Conservation (phyloP, 1,284 basidiomycete species). For the Sanguinoderma infundibulare region DNA sequence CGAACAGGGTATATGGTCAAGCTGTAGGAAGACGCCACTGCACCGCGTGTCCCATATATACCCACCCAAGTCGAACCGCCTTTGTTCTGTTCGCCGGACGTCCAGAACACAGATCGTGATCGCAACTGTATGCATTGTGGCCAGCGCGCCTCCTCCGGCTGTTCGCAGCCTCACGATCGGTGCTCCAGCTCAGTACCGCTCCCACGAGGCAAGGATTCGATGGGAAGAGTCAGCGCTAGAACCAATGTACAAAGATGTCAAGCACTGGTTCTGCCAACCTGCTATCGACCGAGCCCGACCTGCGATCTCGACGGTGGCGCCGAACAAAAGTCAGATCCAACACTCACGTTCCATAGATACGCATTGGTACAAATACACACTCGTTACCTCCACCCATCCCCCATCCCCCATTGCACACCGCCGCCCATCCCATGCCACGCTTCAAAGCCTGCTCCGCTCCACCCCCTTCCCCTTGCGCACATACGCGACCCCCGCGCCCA, state of each 20-base stretch:
- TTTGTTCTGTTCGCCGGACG: not conserved
- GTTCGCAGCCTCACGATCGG: not conserved
- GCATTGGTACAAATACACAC: too few species aligned
- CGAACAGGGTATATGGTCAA: not conserved
- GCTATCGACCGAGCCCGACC: too few species aligned
- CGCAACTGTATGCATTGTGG: not conserved
- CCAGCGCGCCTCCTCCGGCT: not conserved
- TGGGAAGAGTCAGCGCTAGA: not conserved
- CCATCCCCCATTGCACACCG: too few species aligned
- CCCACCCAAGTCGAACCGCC: not conserved
- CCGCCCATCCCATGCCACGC: too few species aligned
- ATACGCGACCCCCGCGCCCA: slow-evolving; percentile 65
- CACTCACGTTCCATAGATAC: too few species aligned
- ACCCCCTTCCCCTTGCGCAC: slow-evolving; percentile 41
- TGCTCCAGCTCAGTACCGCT: not conserved
- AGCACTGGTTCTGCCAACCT: not conserved
- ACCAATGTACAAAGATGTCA: not conserved
- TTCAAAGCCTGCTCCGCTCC: slow-evolving; percentile 57
- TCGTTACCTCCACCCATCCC: too few species aligned
- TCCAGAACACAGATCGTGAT: not conserved
- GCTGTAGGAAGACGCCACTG: not conserved
- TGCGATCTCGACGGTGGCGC: not conserved
- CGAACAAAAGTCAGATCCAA: too few species aligned
- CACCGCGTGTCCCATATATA: not conserved
- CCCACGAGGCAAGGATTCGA: not conserved